phyloP scores from a whole-genome alignment of 257 asterid genomes.

The Fraxinus pennsylvanica region DNA sequence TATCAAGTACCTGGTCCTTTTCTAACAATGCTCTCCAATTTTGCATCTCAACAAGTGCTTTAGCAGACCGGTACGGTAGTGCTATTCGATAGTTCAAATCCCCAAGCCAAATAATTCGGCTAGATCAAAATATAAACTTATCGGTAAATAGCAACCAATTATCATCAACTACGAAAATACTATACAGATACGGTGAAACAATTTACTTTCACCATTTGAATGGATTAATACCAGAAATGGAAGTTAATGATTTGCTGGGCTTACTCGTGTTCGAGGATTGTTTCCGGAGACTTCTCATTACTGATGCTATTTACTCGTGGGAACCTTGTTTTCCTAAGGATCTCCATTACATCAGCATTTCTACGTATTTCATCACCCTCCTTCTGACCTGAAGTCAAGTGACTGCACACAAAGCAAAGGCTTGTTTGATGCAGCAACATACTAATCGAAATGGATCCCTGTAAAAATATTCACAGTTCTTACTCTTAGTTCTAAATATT shows the following conservation, averaged over 20 bases:
- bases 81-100: slow-evolving; percentile 68
- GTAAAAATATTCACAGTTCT: slow-evolving; percentile 17
- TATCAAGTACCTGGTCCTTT: slow-evolving; percentile 54
- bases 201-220: background rate
- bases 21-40: slow-evolving; percentile 70
- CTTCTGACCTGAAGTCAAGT: slow-evolving; percentile 65
- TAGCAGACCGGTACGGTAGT: slow-evolving; percentile 57
- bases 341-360: slow-evolving; percentile 66
- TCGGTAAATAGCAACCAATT: background rate
- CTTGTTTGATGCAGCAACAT: slow-evolving; percentile 70
- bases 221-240: background rate
- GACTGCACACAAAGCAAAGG: slow-evolving; percentile 72
- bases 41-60: slow-evolving; percentile 72
- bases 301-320: slow-evolving; percentile 46
- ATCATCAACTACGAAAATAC: background rate
- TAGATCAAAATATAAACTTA: slow-evolving; percentile 23
- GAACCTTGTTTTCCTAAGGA: slow-evolving; percentile 61
- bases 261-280: slow-evolving; percentile 61
- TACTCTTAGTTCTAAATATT: background rate
- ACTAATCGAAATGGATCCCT: slow-evolving; percentile 73
- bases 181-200: background rate
- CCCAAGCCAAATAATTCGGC: slow-evolving; percentile 74
- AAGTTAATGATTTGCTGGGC: slow-evolving; percentile 19
- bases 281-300: slow-evolving; percentile 63
- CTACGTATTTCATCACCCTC: slow-evolving; percentile 69